Percentiles rank a stretch among this genome's conserved stretches.
phyloP scores from a whole-genome alignment of 2,329 filamentous ascomycete species.

The Chaetomiaceae sp. region DNA sequence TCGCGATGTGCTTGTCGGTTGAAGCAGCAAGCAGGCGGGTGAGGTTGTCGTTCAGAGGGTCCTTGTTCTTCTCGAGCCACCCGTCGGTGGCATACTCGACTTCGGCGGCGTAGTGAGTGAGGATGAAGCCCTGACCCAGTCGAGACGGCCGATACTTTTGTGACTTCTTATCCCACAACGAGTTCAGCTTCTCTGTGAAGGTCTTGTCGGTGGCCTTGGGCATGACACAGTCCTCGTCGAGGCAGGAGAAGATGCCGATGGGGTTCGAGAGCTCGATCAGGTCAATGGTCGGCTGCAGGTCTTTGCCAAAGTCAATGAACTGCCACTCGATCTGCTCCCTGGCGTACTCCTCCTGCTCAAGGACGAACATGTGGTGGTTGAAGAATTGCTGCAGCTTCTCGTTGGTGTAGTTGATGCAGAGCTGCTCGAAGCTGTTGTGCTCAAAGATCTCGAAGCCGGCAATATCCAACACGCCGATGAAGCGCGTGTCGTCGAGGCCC shows the following conservation, averaged over 20 bases:
- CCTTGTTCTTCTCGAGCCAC: conserved; percentile 99
- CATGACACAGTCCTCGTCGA: conserved; percentile 98
- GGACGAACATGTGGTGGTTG: conserved; percentile 99
- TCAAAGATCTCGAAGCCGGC: conserved; percentile 99
- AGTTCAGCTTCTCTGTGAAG: conserved; percentile 97
- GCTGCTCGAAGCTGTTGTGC: conserved; percentile 95
- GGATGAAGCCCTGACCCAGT: conserved; percentile 84
- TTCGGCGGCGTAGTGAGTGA: conserved; percentile 96
- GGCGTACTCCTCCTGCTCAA: conserved; percentile 97
- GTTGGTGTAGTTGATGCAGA: conserved; percentile 99
- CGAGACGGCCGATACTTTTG: conserved; percentile 87
- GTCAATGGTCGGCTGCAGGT: conserved; percentile 95
- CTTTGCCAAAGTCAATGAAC: conserved; percentile 97
- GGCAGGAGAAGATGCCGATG: conserved; percentile 96
- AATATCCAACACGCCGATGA: conserved; percentile 98
- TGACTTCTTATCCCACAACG: conserved; percentile 93
- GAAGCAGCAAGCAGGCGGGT: conserved; percentile 83
- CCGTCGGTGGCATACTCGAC: conserved; percentile 94
- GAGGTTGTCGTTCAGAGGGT: conserved; percentile 94
- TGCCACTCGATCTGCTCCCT: conserved; percentile 99
- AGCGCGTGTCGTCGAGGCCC: conserved; percentile 81
- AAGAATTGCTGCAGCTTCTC: conserved; percentile 99
- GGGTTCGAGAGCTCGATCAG: conserved; percentile 94
- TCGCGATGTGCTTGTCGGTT: conserved; percentile 74
- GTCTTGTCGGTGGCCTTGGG: conserved; percentile 95